Evolutionary conservation across 2,329 filamentous ascomycete species (phyloP).

Genomic region (Fusarium caatingaense): DNA sequence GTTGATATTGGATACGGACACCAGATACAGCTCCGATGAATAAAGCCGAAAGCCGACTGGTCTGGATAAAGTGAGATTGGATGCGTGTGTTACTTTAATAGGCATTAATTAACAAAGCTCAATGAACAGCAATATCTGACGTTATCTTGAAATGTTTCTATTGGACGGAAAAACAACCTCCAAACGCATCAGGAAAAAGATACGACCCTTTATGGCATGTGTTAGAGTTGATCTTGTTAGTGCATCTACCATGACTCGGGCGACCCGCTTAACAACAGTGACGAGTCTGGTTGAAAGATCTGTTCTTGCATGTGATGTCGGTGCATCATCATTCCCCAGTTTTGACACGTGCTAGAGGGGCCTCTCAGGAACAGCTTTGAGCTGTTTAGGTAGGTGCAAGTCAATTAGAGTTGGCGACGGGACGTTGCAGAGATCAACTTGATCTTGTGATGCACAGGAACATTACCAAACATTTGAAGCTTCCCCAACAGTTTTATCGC

Average conservation of each 20-base stretch:
- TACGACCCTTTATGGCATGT: slow-evolving; percentile 22
- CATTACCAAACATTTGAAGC: background rate
- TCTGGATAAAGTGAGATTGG: slow-evolving; percentile 12
- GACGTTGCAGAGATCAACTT: slow-evolving; percentile 6
- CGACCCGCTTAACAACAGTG: slow-evolving; percentile 29
- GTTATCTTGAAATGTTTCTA: slow-evolving; percentile 21
- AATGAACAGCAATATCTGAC: slow-evolving; percentile 24
- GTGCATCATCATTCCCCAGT: slow-evolving; percentile 38
- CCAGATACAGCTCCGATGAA: slow-evolving; percentile 18
- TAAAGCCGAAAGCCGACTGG: slow-evolving; percentile 36
- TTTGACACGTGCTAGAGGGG: slow-evolving; percentile 46
- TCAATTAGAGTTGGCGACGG: slow-evolving; percentile 10
- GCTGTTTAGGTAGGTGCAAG: background rate
- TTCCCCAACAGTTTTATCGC: slow-evolving; percentile 18
- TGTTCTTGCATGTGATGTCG: slow-evolving; percentile 44
- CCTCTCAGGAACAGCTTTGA: slow-evolving; percentile 29
- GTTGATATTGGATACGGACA: slow-evolving; percentile 12
- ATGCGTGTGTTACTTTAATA: slow-evolving; percentile 13
- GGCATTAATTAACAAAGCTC: slow-evolving; percentile 13
- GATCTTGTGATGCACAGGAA: slow-evolving; percentile 33
- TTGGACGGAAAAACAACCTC: slow-evolving; percentile 32
- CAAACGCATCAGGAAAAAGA: slow-evolving; percentile 33
- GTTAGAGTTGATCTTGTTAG: slow-evolving; percentile 36
- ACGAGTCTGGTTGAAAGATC: slow-evolving; percentile 6
- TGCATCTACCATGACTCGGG: slow-evolving; percentile 33